Evolutionary conservation across 1,139 yeast species (phyloP).

Genomic region (Saccharomycopsis hybrid): DNA sequence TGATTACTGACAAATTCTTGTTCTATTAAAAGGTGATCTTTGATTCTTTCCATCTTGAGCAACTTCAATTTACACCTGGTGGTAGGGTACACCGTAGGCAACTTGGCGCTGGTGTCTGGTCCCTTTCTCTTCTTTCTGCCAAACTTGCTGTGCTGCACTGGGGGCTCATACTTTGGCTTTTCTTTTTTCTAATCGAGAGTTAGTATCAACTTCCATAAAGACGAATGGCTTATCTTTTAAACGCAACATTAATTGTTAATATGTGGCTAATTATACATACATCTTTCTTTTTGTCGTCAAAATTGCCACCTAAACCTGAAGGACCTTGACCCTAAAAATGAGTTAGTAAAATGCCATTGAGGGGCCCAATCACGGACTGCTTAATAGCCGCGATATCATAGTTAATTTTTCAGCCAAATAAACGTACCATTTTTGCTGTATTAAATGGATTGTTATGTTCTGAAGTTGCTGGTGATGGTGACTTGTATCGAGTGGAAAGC

Average conservation of each 20-base stretch:
- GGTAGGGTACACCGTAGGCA: slow-evolving; percentile 86
- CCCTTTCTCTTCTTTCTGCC: slow-evolving; percentile 91
- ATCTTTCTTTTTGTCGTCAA: slow-evolving; percentile 29
- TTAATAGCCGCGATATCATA: too few species aligned
- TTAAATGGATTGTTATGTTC: too few species aligned
- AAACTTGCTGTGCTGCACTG: slow-evolving; percentile 80
- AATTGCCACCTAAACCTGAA: slow-evolving; percentile 21
- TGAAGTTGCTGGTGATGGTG: too few species aligned
- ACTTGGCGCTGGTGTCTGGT: slow-evolving; percentile 79
- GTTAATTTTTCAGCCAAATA: too few species aligned
- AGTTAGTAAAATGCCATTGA: too few species aligned
- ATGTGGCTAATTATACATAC: slow-evolving; percentile 23
- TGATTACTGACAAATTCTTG: slow-evolving; percentile 87
- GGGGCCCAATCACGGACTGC: too few species aligned
- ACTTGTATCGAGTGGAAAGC: too few species aligned
- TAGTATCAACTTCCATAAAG: too few species aligned
- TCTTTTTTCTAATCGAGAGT: slow-evolving; percentile 47
- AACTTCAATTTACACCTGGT: slow-evolving; percentile 90
- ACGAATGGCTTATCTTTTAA: too few species aligned
- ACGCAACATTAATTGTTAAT: slow-evolving; percentile 5
- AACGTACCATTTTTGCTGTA: too few species aligned
- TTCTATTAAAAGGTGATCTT: slow-evolving; percentile 89
- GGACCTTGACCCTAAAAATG: slow-evolving; percentile 20
- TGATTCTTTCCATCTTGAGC: slow-evolving; percentile 89
- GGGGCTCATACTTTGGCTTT: slow-evolving; percentile 96